These are phyloP conservation scores for Knufia fluminis DNA, from an alignment of 2,329 filamentous ascomycete genomes.

Conservation along the genomic window DNA sequence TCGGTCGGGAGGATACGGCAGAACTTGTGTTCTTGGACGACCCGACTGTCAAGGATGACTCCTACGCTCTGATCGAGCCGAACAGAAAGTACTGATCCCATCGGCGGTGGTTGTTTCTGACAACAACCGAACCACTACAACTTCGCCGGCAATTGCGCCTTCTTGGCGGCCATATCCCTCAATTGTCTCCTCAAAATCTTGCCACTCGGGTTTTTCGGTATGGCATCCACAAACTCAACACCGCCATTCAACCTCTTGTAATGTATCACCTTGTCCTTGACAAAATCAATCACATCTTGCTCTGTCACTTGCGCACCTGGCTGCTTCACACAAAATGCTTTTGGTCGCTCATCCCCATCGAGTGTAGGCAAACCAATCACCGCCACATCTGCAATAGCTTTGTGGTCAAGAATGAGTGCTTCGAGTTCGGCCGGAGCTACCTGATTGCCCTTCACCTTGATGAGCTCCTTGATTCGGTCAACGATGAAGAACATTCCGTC, in stretches of 20 bases:
- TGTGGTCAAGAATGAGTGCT: constrained; percentile 36
- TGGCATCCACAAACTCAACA: constrained; percentile 15
- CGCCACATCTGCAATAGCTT: constrained; percentile 37
- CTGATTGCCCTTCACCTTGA: constrained; percentile 49
- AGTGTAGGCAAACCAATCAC: constrained; percentile 38
- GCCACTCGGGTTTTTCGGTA: constrained; percentile 20
- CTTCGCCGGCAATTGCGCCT: constrained; percentile 11
- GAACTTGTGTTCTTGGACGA: no score
- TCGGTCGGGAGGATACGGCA: no score
- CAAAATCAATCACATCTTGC: constrained; percentile 29
- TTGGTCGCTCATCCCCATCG: constrained; percentile 26
- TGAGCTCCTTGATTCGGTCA: constrained; percentile 56
- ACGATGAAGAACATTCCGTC: constrained; percentile 46
- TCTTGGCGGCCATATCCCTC: constrained; percentile 16
- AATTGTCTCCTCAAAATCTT: constrained; percentile 20
- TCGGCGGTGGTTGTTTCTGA: no score
- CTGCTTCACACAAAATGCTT: constrained; percentile 37
- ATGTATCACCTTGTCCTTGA: constrained; percentile 31
- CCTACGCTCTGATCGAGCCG: no score
- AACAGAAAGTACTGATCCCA: no score
- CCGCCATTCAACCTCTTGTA: constrained; percentile 42
- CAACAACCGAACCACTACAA: constrained; percentile 13
- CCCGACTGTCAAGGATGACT: no score
- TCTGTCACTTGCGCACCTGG: constrained; percentile 27
- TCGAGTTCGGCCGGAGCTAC: constrained; percentile 42